These are phyloP conservation scores for Thelonectria olida DNA, from an alignment of 2,329 filamentous ascomycete species.

Conservation along the genomic window DNA sequence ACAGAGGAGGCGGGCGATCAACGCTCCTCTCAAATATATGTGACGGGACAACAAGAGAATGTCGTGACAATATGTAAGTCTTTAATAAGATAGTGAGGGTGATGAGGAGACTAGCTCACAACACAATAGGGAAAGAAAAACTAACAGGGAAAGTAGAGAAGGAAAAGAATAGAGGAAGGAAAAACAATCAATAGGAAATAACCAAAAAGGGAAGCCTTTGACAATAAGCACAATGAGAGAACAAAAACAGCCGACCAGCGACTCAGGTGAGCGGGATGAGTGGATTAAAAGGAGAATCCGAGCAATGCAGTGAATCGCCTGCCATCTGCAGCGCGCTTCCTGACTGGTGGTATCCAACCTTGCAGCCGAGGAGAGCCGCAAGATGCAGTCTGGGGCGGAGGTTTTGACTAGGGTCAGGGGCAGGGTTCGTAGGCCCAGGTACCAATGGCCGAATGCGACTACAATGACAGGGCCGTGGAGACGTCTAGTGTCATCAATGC, in stretches of 20 bases:
- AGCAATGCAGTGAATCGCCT: conserved; percentile 28
- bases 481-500: conserved; percentile 33
- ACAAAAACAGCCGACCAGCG: conserved; percentile 39
- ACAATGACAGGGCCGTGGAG: conserved; percentile 29
- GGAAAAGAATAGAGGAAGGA: conserved; percentile 31
- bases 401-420: conserved; percentile 34
- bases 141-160: conserved; percentile 29
- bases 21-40: conserved; percentile 42
- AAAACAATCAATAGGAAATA: conserved; percentile 32
- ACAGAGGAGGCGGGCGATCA: conserved; percentile 43
- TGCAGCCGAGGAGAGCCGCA: conserved; percentile 40
- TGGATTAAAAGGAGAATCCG: conserved; percentile 40
- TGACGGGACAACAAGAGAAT: conserved; percentile 23
- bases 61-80: conserved; percentile 22
- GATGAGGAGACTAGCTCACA: conserved; percentile 41
- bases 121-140: conserved; percentile 31
- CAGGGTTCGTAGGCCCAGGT: conserved; percentile 25
- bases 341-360: conserved; percentile 35
- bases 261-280: conserved; percentile 30
- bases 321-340: conserved; percentile 21
- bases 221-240: conserved; percentile 40
- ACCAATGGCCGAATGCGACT: conserved; percentile 7
- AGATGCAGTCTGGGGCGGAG: conserved; percentile 41
- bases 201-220: conserved; percentile 37
- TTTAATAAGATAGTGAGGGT: conserved; percentile 36